These are phyloP conservation scores for Diaporthe australafricana DNA, from an alignment of 2,329 filamentous ascomycete genomes.

Conservation along the genomic window DNA sequence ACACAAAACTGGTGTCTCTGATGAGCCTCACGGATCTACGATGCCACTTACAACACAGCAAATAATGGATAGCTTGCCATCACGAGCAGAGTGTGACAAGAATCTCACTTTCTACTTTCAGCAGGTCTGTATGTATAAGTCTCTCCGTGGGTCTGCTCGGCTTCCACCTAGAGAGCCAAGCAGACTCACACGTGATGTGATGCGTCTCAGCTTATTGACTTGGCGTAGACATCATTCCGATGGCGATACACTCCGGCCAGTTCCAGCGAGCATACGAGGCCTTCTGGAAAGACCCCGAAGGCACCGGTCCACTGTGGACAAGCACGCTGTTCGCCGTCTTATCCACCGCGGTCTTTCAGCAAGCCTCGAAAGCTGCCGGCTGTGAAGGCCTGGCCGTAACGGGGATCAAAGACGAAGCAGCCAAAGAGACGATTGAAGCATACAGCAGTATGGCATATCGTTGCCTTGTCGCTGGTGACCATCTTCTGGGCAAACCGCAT, in stretches of 20 bases:
- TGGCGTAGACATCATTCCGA: slow-evolving; percentile 44
- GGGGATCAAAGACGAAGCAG: slow-evolving; percentile 39
- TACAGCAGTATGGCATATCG: slow-evolving; percentile 54
- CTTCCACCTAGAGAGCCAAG: neutral
- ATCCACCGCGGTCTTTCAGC: slow-evolving; percentile 53
- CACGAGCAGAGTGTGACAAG: slow-evolving; percentile 50
- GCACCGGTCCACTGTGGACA: slow-evolving; percentile 59
- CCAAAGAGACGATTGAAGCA: slow-evolving; percentile 41
- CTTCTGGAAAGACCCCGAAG: slow-evolving; percentile 57
- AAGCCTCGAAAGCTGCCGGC: slow-evolving; percentile 45
- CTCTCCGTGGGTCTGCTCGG: neutral
- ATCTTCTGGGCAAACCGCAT: slow-evolving; percentile 56
- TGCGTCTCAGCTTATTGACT: neutral
- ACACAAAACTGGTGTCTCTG: neutral
- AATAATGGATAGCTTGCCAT: slow-evolving; percentile 49
- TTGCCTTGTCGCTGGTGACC: slow-evolving; percentile 61
- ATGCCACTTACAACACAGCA: slow-evolving; percentile 46
- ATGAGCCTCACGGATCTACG: slow-evolving; percentile 47
- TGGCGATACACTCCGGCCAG: slow-evolving; percentile 55
- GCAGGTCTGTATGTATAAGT: slow-evolving; percentile 44
- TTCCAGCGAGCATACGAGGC: slow-evolving; percentile 61
- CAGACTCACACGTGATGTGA: too few species aligned
- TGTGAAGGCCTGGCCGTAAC: slow-evolving; percentile 39
- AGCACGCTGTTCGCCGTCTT: slow-evolving; percentile 63
- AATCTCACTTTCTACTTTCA: slow-evolving; percentile 54